Evolutionary conservation across 2,329 filamentous ascomycete species (phyloP), one percentile per base, ranked within the genome.

Genomic region (Raffaelea albimanens): DNA sequence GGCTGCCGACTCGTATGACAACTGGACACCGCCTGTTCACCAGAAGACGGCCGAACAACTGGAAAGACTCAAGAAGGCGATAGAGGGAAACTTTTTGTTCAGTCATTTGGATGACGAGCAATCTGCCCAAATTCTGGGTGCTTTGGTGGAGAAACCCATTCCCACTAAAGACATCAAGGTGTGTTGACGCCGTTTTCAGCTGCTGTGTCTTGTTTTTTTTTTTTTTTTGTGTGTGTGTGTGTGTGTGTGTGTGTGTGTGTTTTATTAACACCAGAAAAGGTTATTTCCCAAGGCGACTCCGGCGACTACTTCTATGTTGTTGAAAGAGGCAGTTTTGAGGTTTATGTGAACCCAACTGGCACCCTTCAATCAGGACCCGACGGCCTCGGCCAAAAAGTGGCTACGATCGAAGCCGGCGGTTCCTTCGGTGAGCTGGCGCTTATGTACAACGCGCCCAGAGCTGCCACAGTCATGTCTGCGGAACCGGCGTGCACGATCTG

Each of bases 301-400:
- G 93, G 93, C 40, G 93, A 98, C 67, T 97, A 86, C 71, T 98
- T 98, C 69, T 98, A 98, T 64, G 83, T 98, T 22, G 89, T 97
- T 18, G 93, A 98, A 64, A 85, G 83, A 54, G 93, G 93, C 38
- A 75, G 75, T 20, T 97, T 97, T 59, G 88, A 95, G 58, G 84
- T 97, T 49, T 87, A 93, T 61, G 90, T 97, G 66, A 90, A 96
- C 63, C 65, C 75, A 13, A 76, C 76, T 10, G 91, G 93, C 51
- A 71, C 80, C 38, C 74, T 94, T 46, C 86, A 95, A 61, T 74
- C 88, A 8, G 91, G 91, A 1, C 72, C 78, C 1, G 82, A 90
- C 42, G 93, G 91, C 11, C 75, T 96, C 68, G 93, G 93, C 44
- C 73, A 75, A 51, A 86, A 88, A 58, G 91, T 97, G 23, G 82